Conservation (phyloP, 768 basidiomycete genomes). For the Daedaleopsis sinensis region DNA sequence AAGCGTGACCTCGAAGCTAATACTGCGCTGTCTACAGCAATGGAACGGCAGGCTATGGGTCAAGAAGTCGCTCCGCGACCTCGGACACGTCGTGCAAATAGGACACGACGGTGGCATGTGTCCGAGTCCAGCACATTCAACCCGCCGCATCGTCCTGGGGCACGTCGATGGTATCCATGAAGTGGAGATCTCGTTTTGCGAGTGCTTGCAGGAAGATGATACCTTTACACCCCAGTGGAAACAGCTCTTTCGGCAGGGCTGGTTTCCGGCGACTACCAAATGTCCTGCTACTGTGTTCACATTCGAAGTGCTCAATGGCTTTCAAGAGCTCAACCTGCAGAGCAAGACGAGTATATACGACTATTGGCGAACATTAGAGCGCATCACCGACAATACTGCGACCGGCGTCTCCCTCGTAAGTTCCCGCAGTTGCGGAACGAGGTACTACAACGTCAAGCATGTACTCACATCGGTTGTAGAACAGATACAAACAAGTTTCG, state of each 20-base stretch:
- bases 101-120: not conserved
- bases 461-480: constrained; percentile 16
- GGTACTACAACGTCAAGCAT: not conserved
- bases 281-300: constrained; percentile 35
- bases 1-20: too few species aligned
- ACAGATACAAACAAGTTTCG: constrained; percentile 17
- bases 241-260: constrained; percentile 33
- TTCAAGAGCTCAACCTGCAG: constrained; percentile 37
- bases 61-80: not conserved
- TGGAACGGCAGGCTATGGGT: not conserved
- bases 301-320: constrained; percentile 32
- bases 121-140: not conserved
- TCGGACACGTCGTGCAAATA: not conserved
- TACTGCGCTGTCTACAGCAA: too few species aligned
- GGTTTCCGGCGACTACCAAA: constrained; percentile 35
- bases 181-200: not conserved
- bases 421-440: not conserved
- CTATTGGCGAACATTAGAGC: constrained; percentile 32
- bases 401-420: constrained; percentile 9
- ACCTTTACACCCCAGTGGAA: not conserved
- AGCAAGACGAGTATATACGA: constrained; percentile 37
- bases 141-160: not conserved
- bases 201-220: not conserved
- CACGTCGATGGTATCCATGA: not conserved
- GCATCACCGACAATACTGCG: constrained; percentile 32